phyloP scores from a whole-genome alignment of 768 basidiomycete species.

The Floccularia luteovirens region DNA sequence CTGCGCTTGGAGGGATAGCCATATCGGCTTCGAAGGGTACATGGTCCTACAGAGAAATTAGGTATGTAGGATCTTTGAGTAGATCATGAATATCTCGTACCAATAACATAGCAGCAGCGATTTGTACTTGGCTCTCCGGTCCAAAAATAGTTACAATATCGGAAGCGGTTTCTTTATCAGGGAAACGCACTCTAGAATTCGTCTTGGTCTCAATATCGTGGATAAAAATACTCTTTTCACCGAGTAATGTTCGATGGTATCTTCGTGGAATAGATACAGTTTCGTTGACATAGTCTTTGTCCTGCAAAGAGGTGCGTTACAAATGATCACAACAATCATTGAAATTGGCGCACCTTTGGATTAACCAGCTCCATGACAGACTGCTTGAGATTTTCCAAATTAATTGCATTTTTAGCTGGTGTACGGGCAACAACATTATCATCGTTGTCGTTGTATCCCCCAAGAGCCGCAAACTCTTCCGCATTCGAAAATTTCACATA shows the following conservation, averaged over 20 bases:
- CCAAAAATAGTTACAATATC: conserved; percentile 96
- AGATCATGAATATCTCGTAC: conserved; percentile 31
- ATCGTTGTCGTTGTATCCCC: conserved; percentile 94
- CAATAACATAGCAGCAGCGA: conserved; percentile 92
- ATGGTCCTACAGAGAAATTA: conserved; percentile 58
- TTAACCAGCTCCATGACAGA: conserved; percentile 97
- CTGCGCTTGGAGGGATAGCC: conserved; percentile 77
- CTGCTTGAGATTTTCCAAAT: conserved; percentile 90
- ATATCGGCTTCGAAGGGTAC: conserved; percentile 96
- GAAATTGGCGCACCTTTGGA: conserved; percentile 64
- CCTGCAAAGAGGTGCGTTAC: conserved; percentile 36
- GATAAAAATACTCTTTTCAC: conserved; percentile 96
- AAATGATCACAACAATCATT: conserved; percentile 2
- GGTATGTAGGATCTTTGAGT: not conserved
- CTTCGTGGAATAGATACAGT: conserved; percentile 89
- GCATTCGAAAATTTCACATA: conserved; percentile 99
- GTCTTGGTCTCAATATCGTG: conserved; percentile 97
- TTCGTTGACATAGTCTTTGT: conserved; percentile 95
- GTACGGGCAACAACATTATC: conserved; percentile 99
- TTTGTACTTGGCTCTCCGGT: conserved; percentile 94
- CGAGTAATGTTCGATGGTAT: conserved; percentile 91
- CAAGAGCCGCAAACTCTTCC: conserved; percentile 91
- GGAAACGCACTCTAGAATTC: conserved; percentile 87
- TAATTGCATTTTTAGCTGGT: conserved; percentile 94
- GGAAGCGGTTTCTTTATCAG: conserved; percentile 89